phyloP scores from a whole-genome alignment of 768 basidiomycete species.

The Mycena vitilis region DNA sequence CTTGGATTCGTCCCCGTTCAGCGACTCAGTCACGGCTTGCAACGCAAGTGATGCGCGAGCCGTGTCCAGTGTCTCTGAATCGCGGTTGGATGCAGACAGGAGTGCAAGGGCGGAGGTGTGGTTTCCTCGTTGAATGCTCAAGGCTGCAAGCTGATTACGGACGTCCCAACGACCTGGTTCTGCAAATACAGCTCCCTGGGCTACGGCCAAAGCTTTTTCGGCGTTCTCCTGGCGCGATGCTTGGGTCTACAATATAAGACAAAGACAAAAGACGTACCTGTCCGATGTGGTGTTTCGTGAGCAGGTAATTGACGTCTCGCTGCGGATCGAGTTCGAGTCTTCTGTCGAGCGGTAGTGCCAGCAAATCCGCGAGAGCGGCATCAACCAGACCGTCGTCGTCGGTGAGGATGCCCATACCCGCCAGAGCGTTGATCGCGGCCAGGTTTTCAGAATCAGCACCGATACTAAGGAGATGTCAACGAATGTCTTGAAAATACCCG shows the following conservation, averaged over 20 bases:
- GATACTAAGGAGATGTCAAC: constrained; percentile 62
- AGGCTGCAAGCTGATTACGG: constrained; percentile 64
- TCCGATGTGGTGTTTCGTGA: constrained; percentile 78
- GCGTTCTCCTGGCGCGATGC: constrained; percentile 55
- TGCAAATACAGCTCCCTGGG: constrained; percentile 66
- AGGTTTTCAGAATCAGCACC: constrained; percentile 82
- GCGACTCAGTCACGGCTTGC: constrained; percentile 59
- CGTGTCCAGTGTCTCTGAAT: constrained; percentile 48
- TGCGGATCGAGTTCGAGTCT: constrained; percentile 75
- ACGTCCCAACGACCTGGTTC: constrained; percentile 65
- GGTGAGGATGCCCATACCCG: constrained; percentile 90
- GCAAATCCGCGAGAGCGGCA: constrained; percentile 86
- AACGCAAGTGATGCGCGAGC: constrained; percentile 59
- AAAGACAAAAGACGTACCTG: constrained; percentile 60
- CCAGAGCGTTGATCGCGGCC: constrained; percentile 83
- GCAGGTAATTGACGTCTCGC: constrained; percentile 76
- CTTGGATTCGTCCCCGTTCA: constrained; percentile 35
- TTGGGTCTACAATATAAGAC: background rate
- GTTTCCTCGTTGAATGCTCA: constrained; percentile 64
- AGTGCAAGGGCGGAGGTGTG: constrained; percentile 58
- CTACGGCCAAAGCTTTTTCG: constrained; percentile 60
- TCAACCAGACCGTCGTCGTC: constrained; percentile 84
- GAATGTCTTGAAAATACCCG: constrained; percentile 5
- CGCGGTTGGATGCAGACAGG: constrained; percentile 46
- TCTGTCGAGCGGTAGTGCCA: constrained; percentile 73